Base-by-base conservation (phyloP, 768 basidiomycete genomes). In the Boletellus emodensis region DNA sequence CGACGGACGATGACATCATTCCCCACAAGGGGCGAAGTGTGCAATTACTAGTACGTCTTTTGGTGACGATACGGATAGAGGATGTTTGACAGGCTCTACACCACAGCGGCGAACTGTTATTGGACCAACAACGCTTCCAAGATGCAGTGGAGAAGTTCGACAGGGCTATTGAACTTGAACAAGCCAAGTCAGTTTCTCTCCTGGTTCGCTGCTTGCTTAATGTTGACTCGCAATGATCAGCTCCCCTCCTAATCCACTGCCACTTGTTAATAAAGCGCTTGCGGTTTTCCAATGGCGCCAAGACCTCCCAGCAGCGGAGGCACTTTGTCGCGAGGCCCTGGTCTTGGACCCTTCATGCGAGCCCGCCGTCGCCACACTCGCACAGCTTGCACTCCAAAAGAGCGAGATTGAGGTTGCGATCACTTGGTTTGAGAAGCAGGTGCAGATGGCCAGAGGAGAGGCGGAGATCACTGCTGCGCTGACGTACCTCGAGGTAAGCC, bases 191-290 rank as follows among this genome's bases (percentile, higher is more conserved):
- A 40, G 77, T 49, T 42, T 13, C 43, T 48, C 26, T 14, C 6
- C n/a, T 11, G 0, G 6, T 40, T 10, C 11, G n/a, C 6, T 2
- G 9, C 9, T 38, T 6, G 9, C 17, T 46, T 32, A 17, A 35
- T 4, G 38, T 44, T 59, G 30, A 51, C 17, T 34, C 8, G 4
- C 12, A 22, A n/a, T 28, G 4, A 63, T 58, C 54, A 73, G 51
- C 61, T 81, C 62, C 62, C 85, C 76, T 22, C 72, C 73, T 46
- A 99, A 98, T 66, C 95, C 96, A 20, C 78, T 98, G 3, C 89
- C 95, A 0, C 74, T 95, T 39, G 94, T 98, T 47, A 99, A 99
- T 83, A 96, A 95, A 66, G 94, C 94, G n/a, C 85, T 98, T 18
- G 88, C 93, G 0, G 63, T 97, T 42, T 98, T 85, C 79, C 96